Evolutionary conservation across 257 asterid species (phyloP).

Genomic region (Solanum clarkiae): DNA sequence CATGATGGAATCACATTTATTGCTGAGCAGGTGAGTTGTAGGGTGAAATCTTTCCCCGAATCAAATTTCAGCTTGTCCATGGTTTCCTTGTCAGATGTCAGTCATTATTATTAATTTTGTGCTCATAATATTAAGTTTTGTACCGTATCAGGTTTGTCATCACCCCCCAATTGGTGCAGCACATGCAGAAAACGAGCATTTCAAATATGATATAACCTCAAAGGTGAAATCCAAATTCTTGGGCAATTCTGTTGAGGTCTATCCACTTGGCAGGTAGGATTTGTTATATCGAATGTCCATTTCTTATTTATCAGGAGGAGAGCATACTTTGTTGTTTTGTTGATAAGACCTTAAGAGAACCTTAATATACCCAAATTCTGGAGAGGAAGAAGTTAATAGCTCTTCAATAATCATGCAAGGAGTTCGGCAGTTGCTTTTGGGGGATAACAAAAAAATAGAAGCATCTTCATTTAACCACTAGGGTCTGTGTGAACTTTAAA

Average conservation of each 20-base stretch:
- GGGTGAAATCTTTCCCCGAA: not conserved
- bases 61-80: not conserved
- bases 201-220: conserved; percentile 77
- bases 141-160: conserved; percentile 40
- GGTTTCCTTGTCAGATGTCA: not conserved
- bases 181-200: conserved; percentile 93
- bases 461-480: not conserved
- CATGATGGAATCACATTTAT: conserved; percentile 76
- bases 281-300: not conserved
- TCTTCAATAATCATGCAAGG: too few relatives aligned
- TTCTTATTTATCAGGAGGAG: not conserved
- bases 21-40: conserved; percentile 67
- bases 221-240: conserved; percentile 82
- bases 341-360: not conserved
- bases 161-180: conserved; percentile 99
- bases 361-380: not conserved
- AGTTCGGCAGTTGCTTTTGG: not conserved
- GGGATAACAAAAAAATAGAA: not conserved
- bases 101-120: not conserved
- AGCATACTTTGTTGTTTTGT: not conserved
- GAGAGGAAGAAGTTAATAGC: not conserved
- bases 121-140: not conserved
- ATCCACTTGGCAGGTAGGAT: conserved; percentile 94
- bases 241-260: conserved; percentile 88
- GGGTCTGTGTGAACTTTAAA: not conserved